These are phyloP conservation scores for Pontederia paniculata DNA, from an alignment of 176 grass and related monocot species.

Conservation along the genomic window DNA sequence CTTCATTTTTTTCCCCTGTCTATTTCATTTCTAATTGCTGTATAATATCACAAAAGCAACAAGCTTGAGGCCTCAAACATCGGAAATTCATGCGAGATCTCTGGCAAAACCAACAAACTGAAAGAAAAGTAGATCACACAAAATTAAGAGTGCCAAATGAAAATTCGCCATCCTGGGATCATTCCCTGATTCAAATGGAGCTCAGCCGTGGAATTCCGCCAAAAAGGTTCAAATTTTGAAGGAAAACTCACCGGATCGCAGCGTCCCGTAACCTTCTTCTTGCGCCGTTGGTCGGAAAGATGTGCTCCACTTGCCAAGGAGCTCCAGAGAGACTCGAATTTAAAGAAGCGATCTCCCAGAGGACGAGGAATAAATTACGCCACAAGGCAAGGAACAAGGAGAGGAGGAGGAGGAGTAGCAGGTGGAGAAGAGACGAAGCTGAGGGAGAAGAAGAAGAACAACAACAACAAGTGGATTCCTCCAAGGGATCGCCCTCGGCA, in stretches of 20 bases:
- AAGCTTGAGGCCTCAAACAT: no score
- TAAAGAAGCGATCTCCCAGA: conserved; percentile 2
- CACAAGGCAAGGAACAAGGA: not conserved
- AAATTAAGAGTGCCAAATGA: not conserved
- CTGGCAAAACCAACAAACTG: not conserved
- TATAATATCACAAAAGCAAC: not conserved
- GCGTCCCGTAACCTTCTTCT: not conserved
- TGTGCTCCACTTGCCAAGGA: not conserved
- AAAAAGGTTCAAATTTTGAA: not conserved
- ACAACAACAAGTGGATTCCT: conserved; percentile 3
- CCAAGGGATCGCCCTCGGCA: conserved; percentile 17
- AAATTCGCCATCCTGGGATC: not conserved
- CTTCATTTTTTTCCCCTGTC: not conserved
- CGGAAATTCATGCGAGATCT: not conserved
- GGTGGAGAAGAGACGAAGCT: conserved; percentile 26
- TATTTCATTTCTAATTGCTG: not conserved
- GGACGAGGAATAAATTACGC: conserved; percentile 1
- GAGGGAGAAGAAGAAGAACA: conserved; percentile 5
- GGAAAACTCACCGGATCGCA: conserved; percentile 2
- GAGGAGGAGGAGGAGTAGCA: not conserved
- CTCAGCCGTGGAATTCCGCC: conserved; percentile 1
- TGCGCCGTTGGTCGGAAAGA: not conserved
- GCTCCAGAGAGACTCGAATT: not conserved
- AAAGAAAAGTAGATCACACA: not conserved
- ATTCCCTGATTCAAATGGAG: not conserved